phyloP scores from a whole-genome alignment of 2,329 filamentous ascomycete genomes.

The Colletotrichum liaoningense region DNA sequence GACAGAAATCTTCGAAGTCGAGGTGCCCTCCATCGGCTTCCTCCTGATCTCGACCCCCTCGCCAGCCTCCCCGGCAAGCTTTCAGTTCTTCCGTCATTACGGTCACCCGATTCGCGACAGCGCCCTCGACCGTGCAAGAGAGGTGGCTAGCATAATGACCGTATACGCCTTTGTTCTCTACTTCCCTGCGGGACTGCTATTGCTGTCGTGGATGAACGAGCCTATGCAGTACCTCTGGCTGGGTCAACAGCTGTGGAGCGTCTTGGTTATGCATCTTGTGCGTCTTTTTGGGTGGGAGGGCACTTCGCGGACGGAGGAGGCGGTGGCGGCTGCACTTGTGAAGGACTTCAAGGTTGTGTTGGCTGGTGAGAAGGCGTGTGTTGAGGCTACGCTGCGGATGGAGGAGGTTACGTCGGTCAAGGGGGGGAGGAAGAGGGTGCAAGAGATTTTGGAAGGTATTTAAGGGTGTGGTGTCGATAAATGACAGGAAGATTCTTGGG shows the following conservation, averaged over 20 bases:
- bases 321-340: background rate
- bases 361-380: background rate
- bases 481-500: too few species aligned
- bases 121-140: background rate
- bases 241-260: slow-evolving; percentile 38
- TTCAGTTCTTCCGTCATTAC: slow-evolving; percentile 39
- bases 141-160: background rate
- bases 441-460: background rate
- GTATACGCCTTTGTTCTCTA: background rate
- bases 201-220: slow-evolving; percentile 35
- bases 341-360: background rate
- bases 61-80: background rate
- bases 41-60: slow-evolving; percentile 37
- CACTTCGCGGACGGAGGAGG: background rate
- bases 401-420: background rate
- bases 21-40: slow-evolving; percentile 35
- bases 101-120: background rate
- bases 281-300: background rate
- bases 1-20: slow-evolving; percentile 11
- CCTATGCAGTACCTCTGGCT: slow-evolving; percentile 39
- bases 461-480: too few species aligned
- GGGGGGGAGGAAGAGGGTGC: background rate
- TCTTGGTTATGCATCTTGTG: slow-evolving; percentile 36
- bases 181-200: background rate
- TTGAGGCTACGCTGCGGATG: background rate